These are phyloP conservation scores for Centaurea solstitialis DNA, from an alignment of 129 eudicot genomes.

Conservation along the genomic window DNA sequence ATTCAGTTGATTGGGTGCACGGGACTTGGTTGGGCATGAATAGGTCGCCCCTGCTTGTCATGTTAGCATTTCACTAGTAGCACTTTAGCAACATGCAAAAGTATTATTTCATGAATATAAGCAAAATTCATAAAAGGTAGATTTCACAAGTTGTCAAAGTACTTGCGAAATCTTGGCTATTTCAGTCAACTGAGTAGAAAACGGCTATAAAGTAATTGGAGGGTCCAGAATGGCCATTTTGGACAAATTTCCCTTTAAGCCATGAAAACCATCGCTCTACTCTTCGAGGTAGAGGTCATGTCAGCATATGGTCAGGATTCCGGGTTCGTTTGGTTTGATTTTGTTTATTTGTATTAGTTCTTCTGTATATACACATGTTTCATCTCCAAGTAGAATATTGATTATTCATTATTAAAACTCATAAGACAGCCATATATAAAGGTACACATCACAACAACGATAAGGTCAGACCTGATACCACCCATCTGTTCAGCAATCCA, in stretches of 20 bases:
- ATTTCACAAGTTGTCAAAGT: too few species aligned
- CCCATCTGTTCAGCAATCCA: slow-evolving; percentile 84
- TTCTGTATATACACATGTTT: neutral
- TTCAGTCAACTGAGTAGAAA: neutral
- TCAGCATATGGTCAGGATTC: neutral
- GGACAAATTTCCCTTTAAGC: neutral
- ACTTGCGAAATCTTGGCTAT: neutral
- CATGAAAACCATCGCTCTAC: neutral
- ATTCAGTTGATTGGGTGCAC: too few species aligned
- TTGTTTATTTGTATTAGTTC: neutral
- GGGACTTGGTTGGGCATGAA: too few species aligned
- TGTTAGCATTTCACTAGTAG: neutral
- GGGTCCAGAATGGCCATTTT: neutral
- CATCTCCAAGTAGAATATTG: neutral
- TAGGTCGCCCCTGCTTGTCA: too few species aligned
- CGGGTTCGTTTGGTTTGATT: neutral
- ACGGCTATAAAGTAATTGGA: neutral
- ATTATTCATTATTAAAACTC: neutral
- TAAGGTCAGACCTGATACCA: slow-evolving; percentile 64
- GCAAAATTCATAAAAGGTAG: too few species aligned
- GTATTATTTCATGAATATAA: too few species aligned
- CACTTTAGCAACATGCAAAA: neutral
- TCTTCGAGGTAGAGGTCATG: neutral
- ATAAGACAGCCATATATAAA: slow-evolving; percentile 5
- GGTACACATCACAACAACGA: slow-evolving; percentile 11